Conservation (phyloP, 208 protist genomes). For the Perkinsela sp. region DNA sequence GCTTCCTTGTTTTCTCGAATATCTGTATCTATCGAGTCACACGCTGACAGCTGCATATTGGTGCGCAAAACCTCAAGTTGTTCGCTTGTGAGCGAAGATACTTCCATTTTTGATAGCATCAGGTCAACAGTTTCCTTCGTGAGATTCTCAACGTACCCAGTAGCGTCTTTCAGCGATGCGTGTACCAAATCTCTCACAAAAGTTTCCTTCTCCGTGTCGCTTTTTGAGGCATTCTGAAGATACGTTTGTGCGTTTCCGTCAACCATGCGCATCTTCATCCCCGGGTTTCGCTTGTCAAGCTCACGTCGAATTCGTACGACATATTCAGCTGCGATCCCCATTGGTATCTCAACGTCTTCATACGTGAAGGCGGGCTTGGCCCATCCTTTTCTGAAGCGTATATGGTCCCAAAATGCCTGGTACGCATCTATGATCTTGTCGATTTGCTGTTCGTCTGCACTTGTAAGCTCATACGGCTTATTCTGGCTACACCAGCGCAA, state of each 20-base stretch:
- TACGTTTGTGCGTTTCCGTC: background rate
- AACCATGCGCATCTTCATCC: background rate
- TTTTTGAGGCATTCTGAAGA: background rate
- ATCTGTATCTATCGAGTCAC: too few relatives aligned
- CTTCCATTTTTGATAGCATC: background rate
- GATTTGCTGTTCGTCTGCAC: background rate
- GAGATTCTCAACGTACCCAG: background rate
- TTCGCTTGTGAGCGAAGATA: background rate
- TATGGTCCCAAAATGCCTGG: conserved; percentile 5
- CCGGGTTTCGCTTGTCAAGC: background rate
- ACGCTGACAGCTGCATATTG: background rate
- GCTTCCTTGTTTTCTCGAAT: too few relatives aligned
- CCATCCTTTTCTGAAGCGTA: conserved; percentile 6
- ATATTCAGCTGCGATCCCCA: conserved; percentile 4
- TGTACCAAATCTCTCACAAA: background rate
- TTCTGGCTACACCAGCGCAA: too few relatives aligned
- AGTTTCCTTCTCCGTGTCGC: background rate
- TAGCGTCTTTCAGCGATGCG: background rate
- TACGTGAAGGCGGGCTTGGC: conserved; percentile 2
- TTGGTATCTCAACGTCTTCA: conserved; percentile 1
- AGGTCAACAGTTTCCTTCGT: background rate
- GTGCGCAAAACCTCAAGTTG: background rate
- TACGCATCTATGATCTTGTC: conserved; percentile 1
- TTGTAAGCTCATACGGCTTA: too few relatives aligned
- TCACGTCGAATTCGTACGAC: background rate